These are phyloP conservation scores for Huntiella omanensis DNA, from an alignment of 2,329 filamentous ascomycete genomes.

Conservation along the genomic window DNA sequence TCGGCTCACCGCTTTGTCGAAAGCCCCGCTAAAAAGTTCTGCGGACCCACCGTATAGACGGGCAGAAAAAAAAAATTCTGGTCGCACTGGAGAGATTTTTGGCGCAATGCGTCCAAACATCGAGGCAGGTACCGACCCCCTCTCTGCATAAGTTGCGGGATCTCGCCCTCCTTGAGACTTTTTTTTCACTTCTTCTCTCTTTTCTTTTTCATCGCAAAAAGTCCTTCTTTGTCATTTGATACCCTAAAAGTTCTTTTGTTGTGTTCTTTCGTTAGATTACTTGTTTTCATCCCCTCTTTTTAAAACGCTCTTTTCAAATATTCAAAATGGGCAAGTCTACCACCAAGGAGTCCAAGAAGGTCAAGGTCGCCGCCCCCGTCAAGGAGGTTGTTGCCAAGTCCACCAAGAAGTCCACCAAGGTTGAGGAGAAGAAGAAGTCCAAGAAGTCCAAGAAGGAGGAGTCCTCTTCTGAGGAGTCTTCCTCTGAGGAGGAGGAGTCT, in stretches of 20 bases:
- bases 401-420: conserved; percentile 39
- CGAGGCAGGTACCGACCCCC: not conserved
- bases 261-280: conserved; percentile 9
- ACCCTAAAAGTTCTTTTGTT: conserved; percentile 11
- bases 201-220: not conserved
- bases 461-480: conserved; percentile 21
- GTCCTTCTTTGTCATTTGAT: conserved; percentile 12
- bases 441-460: conserved; percentile 27
- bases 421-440: conserved; percentile 15
- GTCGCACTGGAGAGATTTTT: not conserved
- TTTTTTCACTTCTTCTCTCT: conserved; percentile 7
- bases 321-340: conserved; percentile 44
- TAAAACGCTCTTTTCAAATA: conserved; percentile 12
- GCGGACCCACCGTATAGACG: conserved; percentile 18
- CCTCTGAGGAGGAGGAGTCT: conserved; percentile 18
- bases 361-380: conserved; percentile 24
- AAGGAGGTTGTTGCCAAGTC: conserved; percentile 36
- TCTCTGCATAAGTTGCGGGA: conserved; percentile 1
- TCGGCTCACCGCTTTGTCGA: conserved; percentile 19
- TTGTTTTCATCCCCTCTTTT: conserved; percentile 8
- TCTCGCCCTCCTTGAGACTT: no score
- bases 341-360: conserved; percentile 29
- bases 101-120: conserved; percentile 8
- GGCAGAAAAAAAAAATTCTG: conserved; percentile 17
- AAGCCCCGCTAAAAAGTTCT: conserved; percentile 12